Conservation (phyloP, 257 asterid species). For the Marsdenia floribunda region DNA sequence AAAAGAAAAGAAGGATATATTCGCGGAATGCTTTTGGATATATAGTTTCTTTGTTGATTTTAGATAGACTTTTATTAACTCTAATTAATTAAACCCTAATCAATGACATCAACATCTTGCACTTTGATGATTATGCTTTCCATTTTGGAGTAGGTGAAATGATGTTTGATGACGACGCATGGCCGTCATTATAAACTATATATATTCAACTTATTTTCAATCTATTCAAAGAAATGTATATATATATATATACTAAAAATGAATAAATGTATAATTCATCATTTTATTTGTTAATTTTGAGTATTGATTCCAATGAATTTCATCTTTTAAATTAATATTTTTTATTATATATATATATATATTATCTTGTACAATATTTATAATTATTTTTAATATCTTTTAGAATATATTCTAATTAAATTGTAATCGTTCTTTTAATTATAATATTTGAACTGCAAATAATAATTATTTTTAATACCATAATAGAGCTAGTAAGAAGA, state of each 20-base stretch:
- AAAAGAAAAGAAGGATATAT: too few relatives aligned
- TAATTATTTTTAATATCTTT: too few relatives aligned
- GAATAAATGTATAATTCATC: not conserved
- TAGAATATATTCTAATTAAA: too few relatives aligned
- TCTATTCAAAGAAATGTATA: too few relatives aligned
- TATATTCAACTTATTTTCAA: not conserved
- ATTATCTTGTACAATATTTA: too few relatives aligned
- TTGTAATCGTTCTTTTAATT: too few relatives aligned
- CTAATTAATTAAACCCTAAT: not conserved
- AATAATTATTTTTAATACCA: too few relatives aligned
- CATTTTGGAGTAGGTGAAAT: slow-evolving; percentile 4
- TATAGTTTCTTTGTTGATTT: not conserved
- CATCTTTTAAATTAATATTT: too few relatives aligned
- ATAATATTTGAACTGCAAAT: too few relatives aligned
- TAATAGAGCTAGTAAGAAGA: too few relatives aligned
- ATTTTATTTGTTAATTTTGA: not conserved
- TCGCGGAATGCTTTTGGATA: too few relatives aligned
- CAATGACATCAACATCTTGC: not conserved
- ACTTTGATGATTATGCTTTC: not conserved
- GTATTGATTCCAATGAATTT: not conserved
- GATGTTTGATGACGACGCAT: slow-evolving; percentile 3
- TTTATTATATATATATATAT: too few relatives aligned
- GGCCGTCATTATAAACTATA: not conserved
- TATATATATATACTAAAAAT: not conserved
- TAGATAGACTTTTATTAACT: not conserved